Conservation (phyloP, 176 grass and related monocot species). For the Canna indica region DNA sequence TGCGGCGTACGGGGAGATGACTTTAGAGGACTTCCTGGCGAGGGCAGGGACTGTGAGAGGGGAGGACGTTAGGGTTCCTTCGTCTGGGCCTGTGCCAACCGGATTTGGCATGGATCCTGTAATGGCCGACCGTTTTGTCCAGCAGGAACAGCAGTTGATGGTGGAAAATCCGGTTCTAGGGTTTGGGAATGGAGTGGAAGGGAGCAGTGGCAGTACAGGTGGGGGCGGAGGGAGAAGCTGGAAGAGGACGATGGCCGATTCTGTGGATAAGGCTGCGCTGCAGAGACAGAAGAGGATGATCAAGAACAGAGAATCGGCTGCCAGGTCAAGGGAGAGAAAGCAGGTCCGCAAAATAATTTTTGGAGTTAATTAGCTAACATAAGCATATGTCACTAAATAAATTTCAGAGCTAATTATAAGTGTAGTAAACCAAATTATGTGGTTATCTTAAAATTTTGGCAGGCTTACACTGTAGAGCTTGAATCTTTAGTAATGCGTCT, state of each 20-base stretch:
- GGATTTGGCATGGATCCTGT: slow-evolving; percentile 6
- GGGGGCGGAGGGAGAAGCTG: slow-evolving; percentile 33
- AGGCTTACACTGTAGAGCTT: slow-evolving; percentile 89
- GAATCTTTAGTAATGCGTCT: slow-evolving; percentile 62
- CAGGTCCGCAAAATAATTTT: slow-evolving; percentile 38
- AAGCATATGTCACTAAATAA: neutral
- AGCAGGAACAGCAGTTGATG: neutral
- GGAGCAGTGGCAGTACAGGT: slow-evolving; percentile 1
- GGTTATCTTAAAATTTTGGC: slow-evolving; percentile 17
- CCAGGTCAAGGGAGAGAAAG: slow-evolving; percentile 92
- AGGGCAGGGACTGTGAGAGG: neutral
- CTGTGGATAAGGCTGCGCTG: slow-evolving; percentile 62
- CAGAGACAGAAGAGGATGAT: slow-evolving; percentile 98
- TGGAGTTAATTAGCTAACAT: neutral
- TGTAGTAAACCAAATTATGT: neutral
- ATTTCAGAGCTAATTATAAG: neutral
- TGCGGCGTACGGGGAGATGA: slow-evolving; percentile 16
- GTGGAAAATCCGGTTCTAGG: slow-evolving; percentile 2
- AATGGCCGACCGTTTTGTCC: neutral
- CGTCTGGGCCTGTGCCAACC: neutral
- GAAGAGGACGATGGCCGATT: slow-evolving; percentile 70
- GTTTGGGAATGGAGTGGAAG: slow-evolving; percentile 17
- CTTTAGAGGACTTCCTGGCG: slow-evolving; percentile 21
- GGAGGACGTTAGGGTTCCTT: slow-evolving; percentile 13
- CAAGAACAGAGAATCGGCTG: slow-evolving; percentile 91